Percentiles rank a stretch among this genome's conserved stretches.
Conservation (phyloP, 495 filamentous ascomycete species). For the Penicillium angulare region DNA sequence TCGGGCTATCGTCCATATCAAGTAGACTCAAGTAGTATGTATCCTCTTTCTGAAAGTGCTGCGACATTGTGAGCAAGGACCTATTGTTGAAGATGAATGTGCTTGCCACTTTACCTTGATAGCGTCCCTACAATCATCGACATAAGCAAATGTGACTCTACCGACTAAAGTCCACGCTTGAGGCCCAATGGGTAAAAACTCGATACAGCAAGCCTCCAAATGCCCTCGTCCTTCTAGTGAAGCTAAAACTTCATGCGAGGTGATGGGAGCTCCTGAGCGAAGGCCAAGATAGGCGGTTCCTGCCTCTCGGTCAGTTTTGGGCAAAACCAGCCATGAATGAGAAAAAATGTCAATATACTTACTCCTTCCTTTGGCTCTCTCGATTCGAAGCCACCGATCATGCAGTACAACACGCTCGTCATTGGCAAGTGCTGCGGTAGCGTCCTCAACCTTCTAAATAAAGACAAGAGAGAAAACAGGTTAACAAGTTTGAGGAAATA, state of each 20-base stretch:
- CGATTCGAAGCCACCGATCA: constrained; percentile 15
- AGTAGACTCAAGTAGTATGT: constrained; percentile 8
- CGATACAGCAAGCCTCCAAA: constrained; percentile 6
- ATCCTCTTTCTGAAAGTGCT: constrained; percentile 16
- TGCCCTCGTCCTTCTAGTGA: constrained; percentile 7
- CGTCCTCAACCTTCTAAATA: constrained; percentile 13
- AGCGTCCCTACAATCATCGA: constrained; percentile 21
- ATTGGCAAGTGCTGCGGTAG: constrained; percentile 4
- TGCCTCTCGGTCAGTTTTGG: constrained; percentile 5
- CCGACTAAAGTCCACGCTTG: constrained; percentile 3
- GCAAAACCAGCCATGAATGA: neutral
- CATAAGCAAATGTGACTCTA: constrained; percentile 22
- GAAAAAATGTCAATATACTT: neutral
- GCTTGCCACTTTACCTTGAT: constrained; percentile 12
- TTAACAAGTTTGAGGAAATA: neutral
- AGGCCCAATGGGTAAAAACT: neutral
- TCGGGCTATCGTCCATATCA: constrained; percentile 2
- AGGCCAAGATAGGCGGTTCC: constrained; percentile 19
- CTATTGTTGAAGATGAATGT: neutral
- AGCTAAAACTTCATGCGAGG: neutral
- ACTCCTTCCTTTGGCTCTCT: constrained; percentile 21
- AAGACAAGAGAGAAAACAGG: neutral
- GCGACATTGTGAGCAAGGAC: neutral
- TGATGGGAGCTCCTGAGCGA: constrained; percentile 11
- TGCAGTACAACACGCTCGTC: constrained; percentile 6